Evolutionary conservation across 306 rosid genomes (phyloP).

Genomic region (peach (Prunus persica)): DNA sequence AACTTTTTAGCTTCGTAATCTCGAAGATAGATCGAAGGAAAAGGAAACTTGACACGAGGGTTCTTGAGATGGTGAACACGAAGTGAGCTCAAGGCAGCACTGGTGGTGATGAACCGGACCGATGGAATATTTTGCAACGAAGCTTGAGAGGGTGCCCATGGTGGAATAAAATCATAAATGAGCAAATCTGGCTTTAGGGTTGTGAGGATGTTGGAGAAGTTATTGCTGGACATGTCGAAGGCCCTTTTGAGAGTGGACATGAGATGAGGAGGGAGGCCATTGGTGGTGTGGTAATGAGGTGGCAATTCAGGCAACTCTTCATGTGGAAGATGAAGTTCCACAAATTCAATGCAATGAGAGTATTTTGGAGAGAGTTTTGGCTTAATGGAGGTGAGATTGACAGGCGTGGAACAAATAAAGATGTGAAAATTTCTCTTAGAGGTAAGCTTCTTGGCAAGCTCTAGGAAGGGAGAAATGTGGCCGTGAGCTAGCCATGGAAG

Average conservation of each 20-base stretch:
- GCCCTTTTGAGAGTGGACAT: conserved; percentile 22
- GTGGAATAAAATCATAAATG: conserved; percentile 30
- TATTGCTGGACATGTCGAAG: conserved; percentile 21
- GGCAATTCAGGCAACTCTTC: conserved; percentile 13
- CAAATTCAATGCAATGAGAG: not conserved
- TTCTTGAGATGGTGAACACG: not conserved
- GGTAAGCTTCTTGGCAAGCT: conserved; percentile 31
- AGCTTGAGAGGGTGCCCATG: conserved; percentile 28
- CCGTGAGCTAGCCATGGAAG: conserved; percentile 42
- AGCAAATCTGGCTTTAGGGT: conserved; percentile 23
- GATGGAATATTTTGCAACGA: conserved; percentile 20
- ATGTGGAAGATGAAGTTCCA: conserved; percentile 25
- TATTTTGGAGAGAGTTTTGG: conserved; percentile 5
- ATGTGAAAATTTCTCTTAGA: conserved; percentile 10
- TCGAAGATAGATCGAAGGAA: not conserved
- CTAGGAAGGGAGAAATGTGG: conserved; percentile 38
- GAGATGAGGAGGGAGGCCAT: conserved; percentile 14
- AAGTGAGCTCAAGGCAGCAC: not conserved
- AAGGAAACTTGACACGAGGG: conserved; percentile 4
- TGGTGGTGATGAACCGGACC: conserved; percentile 1
- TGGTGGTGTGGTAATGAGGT: not conserved
- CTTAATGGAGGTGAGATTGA: conserved; percentile 19
- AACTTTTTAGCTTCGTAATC: not conserved
- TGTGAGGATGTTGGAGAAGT: conserved; percentile 16
- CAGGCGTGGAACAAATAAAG: conserved; percentile 25